Base-by-base conservation (phyloP, 331 rosid genomes). In the Cydonia oblonga region DNA sequence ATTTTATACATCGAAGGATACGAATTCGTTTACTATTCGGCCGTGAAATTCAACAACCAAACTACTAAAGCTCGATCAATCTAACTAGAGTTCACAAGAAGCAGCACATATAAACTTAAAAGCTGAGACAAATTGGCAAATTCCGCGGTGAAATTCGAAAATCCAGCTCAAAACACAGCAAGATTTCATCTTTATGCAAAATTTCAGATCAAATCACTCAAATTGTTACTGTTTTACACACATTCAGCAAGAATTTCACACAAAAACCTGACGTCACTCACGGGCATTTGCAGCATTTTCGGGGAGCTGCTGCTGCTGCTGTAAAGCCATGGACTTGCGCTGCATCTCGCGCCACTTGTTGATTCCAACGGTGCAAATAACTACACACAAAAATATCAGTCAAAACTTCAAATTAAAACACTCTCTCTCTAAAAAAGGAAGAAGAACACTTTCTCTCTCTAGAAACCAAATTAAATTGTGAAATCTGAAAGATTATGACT, bases 341-440 rank as follows among this genome's bases (percentile, higher is more conserved):
- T 93, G 95, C 26, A 74, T 77, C 58, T 89, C 93, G 28, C 85
- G 92, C 87, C 82, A 82, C 73, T 89, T 91, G 85, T 85, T 93
- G 28, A 89, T 84, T 35, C 83, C 88, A 23, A 80, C 46, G 13
- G 83, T 80, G 81, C 84, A 82, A 6, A 88, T 52, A 76, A 93
- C 98, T 93, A 87, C 78, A 75, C 30, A 22, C 12, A 24, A 70
- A 24, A 73, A 23, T 16, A 16, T 2, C 20, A 6, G 0, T 20
- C 4, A 16, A 49, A 35, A 49, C 7, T 49, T 49, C 54, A 16
- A 49, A 49, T 6, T 5, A 16, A 9, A 49, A 16, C 54, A 49
- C 54, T 46, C 53, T 46, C 53, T 2, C n/a, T 2, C 18, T 14
- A 15, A 35, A 35, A 42, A 16, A 15, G 52, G 52, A 46, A 15